Evolutionary conservation across 768 basidiomycete species (phyloP), one percentile per base, ranked within the genome.

Genomic region (Rickenella mellea): DNA sequence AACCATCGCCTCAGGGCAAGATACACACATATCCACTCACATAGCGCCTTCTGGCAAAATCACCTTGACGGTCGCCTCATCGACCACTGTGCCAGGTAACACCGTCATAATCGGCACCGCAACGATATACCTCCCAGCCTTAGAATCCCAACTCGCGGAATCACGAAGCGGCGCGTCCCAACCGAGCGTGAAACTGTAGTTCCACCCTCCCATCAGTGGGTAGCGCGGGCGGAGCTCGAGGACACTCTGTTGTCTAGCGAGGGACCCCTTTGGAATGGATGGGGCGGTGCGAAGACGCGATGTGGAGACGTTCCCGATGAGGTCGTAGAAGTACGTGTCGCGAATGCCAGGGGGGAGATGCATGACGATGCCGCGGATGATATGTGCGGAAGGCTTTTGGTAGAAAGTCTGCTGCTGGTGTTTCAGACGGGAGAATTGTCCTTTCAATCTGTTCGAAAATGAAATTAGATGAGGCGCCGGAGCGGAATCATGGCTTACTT

Each of bases 191-290:
- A 93, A 98, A 31, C 70, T 80, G 61, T 94, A 98, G 56, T 96
- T 98, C 96, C 96, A 99, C 31, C 94, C 91, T 24, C 96, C 96
- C 51, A 98, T 60, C 33, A 99, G 55, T 25, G 96, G 96, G 61
- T 92, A 99, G 33, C 96, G 76, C 0, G 96, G 94, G 29, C 71
- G 72, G 38, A 98, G 58, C 53, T 97, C 92, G 20, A 99, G 69
- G 19, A 83, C 48, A 41, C 86, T 86, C 53, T 70, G 69, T 32
- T 74, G 69, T 43, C 66, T 69, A 11, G 64, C 62, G 43, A 68
- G 69, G 45, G 63, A 62, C n/a, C 69, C 70, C 51, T 78, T 78
- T 3, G 80, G 68, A 5, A 71, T 65, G 5, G 83, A 76, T 30
- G 83, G 81, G 1, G 77, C 71, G 29, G 67, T 66, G 14, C 90